Percentiles rank a stretch among this genome's conserved stretches.
Evolutionary conservation across 371 early-diverging fungal genomes (phyloP).

Genomic region (Dinochytrium kinnereticum): DNA sequence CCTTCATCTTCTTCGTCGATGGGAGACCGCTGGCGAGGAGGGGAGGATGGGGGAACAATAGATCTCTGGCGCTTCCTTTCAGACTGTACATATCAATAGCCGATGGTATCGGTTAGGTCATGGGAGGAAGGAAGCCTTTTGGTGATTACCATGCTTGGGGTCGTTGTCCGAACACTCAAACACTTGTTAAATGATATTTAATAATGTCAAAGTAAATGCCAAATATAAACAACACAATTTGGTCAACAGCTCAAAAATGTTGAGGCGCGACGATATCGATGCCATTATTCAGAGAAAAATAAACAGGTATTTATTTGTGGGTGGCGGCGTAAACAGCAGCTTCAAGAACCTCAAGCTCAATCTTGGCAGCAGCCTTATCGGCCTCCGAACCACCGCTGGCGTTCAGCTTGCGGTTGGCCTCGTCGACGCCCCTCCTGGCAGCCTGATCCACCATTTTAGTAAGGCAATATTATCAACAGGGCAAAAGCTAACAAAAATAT

Average conservation of each 20-base stretch:
- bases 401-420: conserved; percentile 75
- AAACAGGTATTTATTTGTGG: conserved; percentile 30
- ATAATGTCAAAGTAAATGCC: not conserved
- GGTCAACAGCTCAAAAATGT: no score
- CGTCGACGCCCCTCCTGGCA: conserved; percentile 78
- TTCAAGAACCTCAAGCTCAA: conserved; percentile 91
- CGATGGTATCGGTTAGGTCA: not conserved
- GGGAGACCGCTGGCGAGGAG: not conserved
- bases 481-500: not conserved
- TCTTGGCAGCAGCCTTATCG: conserved; percentile 84
- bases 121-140: not conserved
- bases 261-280: no score
- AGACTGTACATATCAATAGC: not conserved
- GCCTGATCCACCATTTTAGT: conserved; percentile 53
- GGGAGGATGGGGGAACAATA: not conserved
- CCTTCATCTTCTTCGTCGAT: not conserved
- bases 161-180: not conserved
- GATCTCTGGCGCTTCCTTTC: not conserved
- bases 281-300: no score
- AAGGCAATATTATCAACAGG: not conserved
- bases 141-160: no score
- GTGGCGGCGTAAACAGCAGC: conserved; percentile 56
- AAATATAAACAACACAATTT: not conserved
- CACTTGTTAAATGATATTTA: not conserved
- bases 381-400: conserved; percentile 67